Conservation (phyloP, 345 rosid species). For the Aegle marmelos region DNA sequence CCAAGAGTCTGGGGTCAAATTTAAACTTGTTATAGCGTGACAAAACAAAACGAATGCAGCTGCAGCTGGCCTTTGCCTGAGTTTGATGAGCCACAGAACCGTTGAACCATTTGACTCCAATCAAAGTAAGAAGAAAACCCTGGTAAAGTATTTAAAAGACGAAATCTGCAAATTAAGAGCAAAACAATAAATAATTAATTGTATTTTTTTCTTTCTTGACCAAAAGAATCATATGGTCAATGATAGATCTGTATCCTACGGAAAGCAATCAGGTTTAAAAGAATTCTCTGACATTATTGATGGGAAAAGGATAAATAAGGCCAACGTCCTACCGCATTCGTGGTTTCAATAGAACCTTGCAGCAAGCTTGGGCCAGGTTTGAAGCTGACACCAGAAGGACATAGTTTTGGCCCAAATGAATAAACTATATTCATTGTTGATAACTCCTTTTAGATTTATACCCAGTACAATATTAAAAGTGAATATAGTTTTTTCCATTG, state of each 20-base stretch:
- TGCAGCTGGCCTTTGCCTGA: neutral
- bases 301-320: neutral
- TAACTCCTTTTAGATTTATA: no score
- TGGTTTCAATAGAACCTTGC: neutral
- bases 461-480: no score
- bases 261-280: neutral
- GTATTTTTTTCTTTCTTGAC: neutral
- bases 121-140: neutral
- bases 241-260: neutral
- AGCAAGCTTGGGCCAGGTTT: neutral
- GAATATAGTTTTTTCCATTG: no score
- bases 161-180: neutral
- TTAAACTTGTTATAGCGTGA: neutral
- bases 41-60: neutral
- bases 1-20: constrained; percentile 28
- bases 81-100: constrained; percentile 2
- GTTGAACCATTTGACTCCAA: neutral
- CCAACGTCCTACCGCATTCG: neutral
- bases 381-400: neutral
- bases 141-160: neutral
- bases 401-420: neutral
- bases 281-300: neutral
- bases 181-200: neutral
- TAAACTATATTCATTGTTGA: no score
- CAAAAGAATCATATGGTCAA: neutral